phyloP scores from a whole-genome alignment of 2,329 filamentous ascomycete species.

The Clonostachys rosea region DNA sequence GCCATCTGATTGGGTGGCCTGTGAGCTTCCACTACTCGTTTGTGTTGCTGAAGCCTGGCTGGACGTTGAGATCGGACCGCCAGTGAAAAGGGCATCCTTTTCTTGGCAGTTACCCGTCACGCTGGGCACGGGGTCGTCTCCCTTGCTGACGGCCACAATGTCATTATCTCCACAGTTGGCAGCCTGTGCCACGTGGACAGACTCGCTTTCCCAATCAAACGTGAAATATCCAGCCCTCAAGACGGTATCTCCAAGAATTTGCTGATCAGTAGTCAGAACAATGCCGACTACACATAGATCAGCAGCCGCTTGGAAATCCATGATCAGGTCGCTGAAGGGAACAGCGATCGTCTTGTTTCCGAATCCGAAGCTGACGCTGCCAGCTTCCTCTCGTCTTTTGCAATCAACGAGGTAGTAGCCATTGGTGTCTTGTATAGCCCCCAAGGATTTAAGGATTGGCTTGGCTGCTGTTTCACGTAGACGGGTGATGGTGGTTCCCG shows the following conservation, averaged over 20 bases:
- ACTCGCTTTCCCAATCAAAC: slow-evolving; percentile 38
- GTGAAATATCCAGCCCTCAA: slow-evolving; percentile 39
- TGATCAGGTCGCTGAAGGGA: slow-evolving; percentile 42
- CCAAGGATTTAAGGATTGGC: slow-evolving; percentile 36
- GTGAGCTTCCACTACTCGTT: no score
- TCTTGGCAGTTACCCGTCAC: slow-evolving; percentile 27
- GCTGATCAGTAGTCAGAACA: slow-evolving; percentile 29
- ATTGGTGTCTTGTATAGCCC: slow-evolving; percentile 27
- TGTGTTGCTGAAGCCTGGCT: no score
- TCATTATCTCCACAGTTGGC: slow-evolving; percentile 30
- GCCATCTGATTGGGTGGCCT: no score
- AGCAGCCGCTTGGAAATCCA: slow-evolving; percentile 27
- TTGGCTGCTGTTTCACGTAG: slow-evolving; percentile 36
- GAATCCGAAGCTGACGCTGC: slow-evolving; percentile 45
- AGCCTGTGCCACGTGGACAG: slow-evolving; percentile 33
- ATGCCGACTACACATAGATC: slow-evolving; percentile 35
- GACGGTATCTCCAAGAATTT: slow-evolving; percentile 36
- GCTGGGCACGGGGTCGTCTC: slow-evolving; percentile 20
- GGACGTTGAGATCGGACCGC: neutral
- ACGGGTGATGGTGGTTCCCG: slow-evolving; percentile 43
- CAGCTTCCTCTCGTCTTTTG: slow-evolving; percentile 21
- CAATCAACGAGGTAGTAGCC: slow-evolving; percentile 42
- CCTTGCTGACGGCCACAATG: slow-evolving; percentile 26
- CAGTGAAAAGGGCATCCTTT: slow-evolving; percentile 12
- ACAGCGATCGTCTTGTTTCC: slow-evolving; percentile 32